Evolutionary conservation across 179 eudicot genomes (phyloP), one percentile per base, ranked within the genome.

Genomic region (Beta lomatogona): DNA sequence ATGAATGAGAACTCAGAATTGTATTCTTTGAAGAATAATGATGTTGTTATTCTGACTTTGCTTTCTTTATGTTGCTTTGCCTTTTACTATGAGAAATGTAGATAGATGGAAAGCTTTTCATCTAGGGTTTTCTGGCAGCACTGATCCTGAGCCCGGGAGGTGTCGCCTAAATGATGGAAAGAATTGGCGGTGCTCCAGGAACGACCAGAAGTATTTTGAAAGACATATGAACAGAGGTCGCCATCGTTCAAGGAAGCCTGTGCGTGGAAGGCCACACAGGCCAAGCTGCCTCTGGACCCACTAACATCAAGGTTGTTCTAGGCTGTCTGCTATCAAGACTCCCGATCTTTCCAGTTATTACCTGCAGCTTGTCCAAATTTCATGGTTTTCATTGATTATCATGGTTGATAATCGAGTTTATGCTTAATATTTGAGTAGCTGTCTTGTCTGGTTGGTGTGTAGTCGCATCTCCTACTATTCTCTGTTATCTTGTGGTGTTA

Each of bases 161-260:
- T 95, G 99, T 80, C 94, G 98, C 28, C 87, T 98, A 52, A 95
- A 98, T 0, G 98, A 95, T 65, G 98, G 98, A 22, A 95, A 95
- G 94, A 95, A 95, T 84, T 95, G 99, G 98, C 94, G 99, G 86
- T 95, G 99, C 91, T 89, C 99, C 0, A 87, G 92, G 77, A 98
- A 96, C 48, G 99, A 95, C 70, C 95, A 94, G 76, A 95, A 95
- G 82, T 95, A 95, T 80, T 95, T 98, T 80, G 99, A 95, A 85
- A 91, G 96, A 83, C 98, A 95, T 84, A 89, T 95, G 60, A 95
- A 95, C 89, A 81, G 99, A 74, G 98, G 99, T 87, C 99, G 99
- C 85, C 99, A 95, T 87, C 99, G 99, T 95, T 95, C 99, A 95
- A 95, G 99, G 94, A 95, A 95, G 99, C 99, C 97, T 94, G 99